Evolutionary conservation across 306 rosid genomes (phyloP), one percentile per base, ranked within the genome.

Genomic region (Inga oerstediana): DNA sequence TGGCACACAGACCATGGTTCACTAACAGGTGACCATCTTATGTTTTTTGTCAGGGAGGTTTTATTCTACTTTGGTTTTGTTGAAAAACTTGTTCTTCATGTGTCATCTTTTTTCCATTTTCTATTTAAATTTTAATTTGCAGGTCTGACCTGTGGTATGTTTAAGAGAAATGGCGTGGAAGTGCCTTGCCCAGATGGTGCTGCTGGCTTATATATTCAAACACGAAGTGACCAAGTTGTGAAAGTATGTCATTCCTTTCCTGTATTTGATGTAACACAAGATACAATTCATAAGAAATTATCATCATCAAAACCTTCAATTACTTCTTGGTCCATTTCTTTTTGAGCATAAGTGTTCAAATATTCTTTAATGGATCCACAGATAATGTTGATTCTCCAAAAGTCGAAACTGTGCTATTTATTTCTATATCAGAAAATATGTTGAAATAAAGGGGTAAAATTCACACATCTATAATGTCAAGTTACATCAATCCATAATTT

Each of bases 1-100:
- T 93, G 98, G 99, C 99, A 95, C 81, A 92, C 97, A 59, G 99
- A 95, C 87, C 98, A 95, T 76, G 98, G 97, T 82, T 95, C 99
- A 54, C 89, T 95, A 81, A 95, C 99, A 95, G 99, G 99, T 95
- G 80, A 79, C 20, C 71, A 39, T 46, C 72, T 65, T 62, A 65
- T 74, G 15, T 27, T 52, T 52, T 62, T 84, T 75, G 46, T 46
- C 19, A 65, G 54, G 49, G 52, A 70, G 66, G 41, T 7, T 80
- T 59, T 77, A 45, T 43, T 45, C 78, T 69, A 52, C n/a, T 46
- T 17, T 74, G 14, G 70, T 79, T 52, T 58, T 20, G 13, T 58
- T 58, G 64, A 39, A 39, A 39, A 39, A 39, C 43, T 20, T 35
- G 74, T 79, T 75, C 79, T 66, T 75, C 54, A 75, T 76, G 22